Percentiles rank a stretch among this genome's conserved stretches.
These are phyloP conservation scores for Zoysia matrella DNA, from an alignment of 202 grass and related monocot species.

Conservation along the genomic window DNA sequence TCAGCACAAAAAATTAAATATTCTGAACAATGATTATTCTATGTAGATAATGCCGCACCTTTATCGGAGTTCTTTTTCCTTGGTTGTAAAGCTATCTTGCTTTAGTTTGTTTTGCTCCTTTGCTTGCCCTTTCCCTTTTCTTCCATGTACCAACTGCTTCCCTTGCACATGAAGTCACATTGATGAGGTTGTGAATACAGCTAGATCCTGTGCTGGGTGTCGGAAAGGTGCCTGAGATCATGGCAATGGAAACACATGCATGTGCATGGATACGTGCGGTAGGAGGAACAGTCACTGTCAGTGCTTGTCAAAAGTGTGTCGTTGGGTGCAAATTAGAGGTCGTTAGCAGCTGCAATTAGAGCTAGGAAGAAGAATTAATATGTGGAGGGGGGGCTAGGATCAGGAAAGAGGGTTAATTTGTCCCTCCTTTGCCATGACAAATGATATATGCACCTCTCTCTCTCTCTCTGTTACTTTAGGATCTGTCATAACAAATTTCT, in stretches of 20 bases:
- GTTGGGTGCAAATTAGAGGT: constrained; percentile 46
- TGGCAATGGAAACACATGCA: constrained; percentile 24
- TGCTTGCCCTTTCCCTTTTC: constrained; percentile 57
- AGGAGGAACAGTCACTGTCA: constrained; percentile 57
- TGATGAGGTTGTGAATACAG: constrained; percentile 58
- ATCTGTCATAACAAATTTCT: too few species aligned
- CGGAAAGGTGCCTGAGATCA: constrained; percentile 50
- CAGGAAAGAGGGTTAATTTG: constrained; percentile 6
- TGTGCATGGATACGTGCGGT: constrained; percentile 53
- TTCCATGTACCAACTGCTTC: constrained; percentile 72
- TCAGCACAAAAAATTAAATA: neutral
- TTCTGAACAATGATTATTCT: neutral
- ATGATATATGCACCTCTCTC: neutral
- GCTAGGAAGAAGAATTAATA: neutral
- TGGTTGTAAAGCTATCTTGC: constrained; percentile 49
- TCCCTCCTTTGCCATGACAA: constrained; percentile 29
- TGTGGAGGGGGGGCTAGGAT: too few species aligned
- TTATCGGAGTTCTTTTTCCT: constrained; percentile 46
- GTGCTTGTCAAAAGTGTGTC: constrained; percentile 43
- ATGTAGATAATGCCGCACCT: constrained; percentile 36
- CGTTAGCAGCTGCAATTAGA: constrained; percentile 47
- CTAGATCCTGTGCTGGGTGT: constrained; percentile 24
- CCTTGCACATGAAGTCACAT: constrained; percentile 73
- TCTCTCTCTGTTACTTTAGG: neutral
- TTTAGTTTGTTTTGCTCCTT: constrained; percentile 56